Percentiles rank a stretch among this genome's conserved stretches.
These are phyloP conservation scores for Phytopythium oedochilum DNA, from an alignment of 352 stramenopile genomes.

Conservation along the genomic window DNA sequence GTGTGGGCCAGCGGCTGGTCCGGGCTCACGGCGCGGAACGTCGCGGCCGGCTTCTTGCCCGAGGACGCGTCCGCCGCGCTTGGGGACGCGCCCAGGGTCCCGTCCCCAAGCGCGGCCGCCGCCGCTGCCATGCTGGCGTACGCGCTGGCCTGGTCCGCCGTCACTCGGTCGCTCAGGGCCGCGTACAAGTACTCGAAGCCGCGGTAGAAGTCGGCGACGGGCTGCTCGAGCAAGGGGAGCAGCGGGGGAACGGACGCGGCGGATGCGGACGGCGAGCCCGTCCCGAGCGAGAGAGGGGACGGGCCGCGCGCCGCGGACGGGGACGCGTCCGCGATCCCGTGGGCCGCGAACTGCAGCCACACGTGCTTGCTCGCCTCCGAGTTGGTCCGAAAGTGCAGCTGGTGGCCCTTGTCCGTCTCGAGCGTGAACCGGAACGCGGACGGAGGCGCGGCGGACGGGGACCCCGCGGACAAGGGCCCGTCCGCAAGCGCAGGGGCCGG, in stretches of 20 bases:
- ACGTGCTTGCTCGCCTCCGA: constrained; percentile 76
- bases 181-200: constrained; percentile 74
- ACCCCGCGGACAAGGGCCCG: not conserved
- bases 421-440: constrained; percentile 80
- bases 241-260: not conserved
- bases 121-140: constrained; percentile 2
- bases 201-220: constrained; percentile 63
- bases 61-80: too few species aligned
- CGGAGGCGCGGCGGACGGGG: constrained; percentile 7
- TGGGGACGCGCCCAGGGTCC: too few species aligned
- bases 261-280: constrained; percentile 4
- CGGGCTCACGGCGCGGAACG: constrained; percentile 38
- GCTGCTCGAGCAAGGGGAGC: not conserved
- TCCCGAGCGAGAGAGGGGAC: constrained; percentile 27
- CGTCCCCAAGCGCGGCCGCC: not conserved
- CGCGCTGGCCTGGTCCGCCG: constrained; percentile 22
- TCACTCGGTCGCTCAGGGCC: constrained; percentile 49
- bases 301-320: constrained; percentile 20
- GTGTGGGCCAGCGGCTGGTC: constrained; percentile 56
- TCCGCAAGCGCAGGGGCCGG: constrained; percentile 1
- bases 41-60: constrained; percentile 46
- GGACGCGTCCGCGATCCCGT: constrained; percentile 45
- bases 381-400: constrained; percentile 84
- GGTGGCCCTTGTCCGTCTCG: constrained; percentile 78
- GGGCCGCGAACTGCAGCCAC: constrained; percentile 76